A percentile compares a stretch with the other conserved stretches of the same genome.
phyloP scores from a whole-genome alignment of 129 eudicot genomes.

The Arctium minus region DNA sequence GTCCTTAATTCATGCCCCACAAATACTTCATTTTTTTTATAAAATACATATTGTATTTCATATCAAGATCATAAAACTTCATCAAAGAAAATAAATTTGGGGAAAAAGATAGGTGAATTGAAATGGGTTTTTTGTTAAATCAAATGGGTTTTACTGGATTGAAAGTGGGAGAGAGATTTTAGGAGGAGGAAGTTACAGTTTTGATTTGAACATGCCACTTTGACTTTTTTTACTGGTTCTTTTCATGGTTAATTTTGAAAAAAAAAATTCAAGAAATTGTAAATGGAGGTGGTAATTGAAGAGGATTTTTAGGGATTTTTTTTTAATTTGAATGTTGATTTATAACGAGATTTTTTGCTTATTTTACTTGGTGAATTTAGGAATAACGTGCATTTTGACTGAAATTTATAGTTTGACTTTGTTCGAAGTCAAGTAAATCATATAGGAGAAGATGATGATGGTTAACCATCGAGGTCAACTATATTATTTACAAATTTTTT shows the following conservation, averaged over 20 bases:
- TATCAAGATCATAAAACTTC: neutral
- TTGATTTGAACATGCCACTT: constrained; percentile 11
- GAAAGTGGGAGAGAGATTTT: constrained; percentile 10
- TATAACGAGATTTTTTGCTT: neutral
- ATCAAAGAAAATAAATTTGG: neutral
- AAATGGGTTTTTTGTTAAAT: constrained; percentile 8
- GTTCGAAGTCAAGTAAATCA: neutral
- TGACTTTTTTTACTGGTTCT: constrained; percentile 19
- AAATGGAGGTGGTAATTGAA: neutral
- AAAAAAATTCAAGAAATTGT: neutral
- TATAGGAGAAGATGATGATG: neutral
- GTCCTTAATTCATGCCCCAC: constrained; percentile 26
- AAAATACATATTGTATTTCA: neutral
- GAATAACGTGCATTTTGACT: neutral
- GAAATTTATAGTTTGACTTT: neutral
- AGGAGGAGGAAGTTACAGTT: constrained; percentile 4
- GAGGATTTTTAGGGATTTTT: constrained; percentile 13
- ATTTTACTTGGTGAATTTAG: neutral
- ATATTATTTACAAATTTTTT: too few species aligned
- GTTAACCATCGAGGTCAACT: neutral
- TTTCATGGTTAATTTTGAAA: too few species aligned
- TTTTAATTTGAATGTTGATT: constrained; percentile 4
- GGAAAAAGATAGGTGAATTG: constrained; percentile 7
- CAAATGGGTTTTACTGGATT: constrained; percentile 7
- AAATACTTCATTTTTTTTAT: neutral